phyloP scores from a whole-genome alignment of 352 stramenopile genomes.

The Blastocystis sp. region DNA sequence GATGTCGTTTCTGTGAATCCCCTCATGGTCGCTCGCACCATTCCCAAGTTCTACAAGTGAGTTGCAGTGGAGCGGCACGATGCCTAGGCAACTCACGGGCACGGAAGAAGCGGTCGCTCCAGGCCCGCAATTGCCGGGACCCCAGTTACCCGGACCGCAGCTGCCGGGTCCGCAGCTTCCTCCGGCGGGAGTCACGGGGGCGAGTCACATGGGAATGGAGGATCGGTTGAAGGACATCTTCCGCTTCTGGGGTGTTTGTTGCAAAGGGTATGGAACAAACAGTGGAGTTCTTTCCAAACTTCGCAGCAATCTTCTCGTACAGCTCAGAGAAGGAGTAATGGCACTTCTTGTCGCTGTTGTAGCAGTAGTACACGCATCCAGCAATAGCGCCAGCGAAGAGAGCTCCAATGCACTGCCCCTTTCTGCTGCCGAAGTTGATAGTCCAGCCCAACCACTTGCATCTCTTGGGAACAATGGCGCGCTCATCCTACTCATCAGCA shows the following conservation, averaged over 20 bases:
- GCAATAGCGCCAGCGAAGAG: background rate
- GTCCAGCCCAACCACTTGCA: background rate
- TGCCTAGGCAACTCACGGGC: constrained; percentile 1
- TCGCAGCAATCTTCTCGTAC: background rate
- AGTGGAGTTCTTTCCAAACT: background rate
- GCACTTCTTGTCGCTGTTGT: constrained; percentile 15
- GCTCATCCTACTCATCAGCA: background rate
- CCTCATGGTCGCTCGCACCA: background rate
- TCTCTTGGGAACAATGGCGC: background rate
- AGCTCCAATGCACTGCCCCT: background rate
- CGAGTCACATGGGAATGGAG: constrained; percentile 14
- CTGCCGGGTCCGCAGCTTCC: constrained; percentile 5
- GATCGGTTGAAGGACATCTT: constrained; percentile 33
- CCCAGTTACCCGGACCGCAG: background rate
- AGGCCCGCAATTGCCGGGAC: background rate
- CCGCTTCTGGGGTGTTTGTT: constrained; percentile 15
- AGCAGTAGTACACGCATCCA: background rate
- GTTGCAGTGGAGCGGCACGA: background rate
- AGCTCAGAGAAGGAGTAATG: constrained; percentile 11
- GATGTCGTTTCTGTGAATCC: constrained; percentile 35
- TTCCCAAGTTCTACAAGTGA: constrained; percentile 45
- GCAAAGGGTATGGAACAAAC: background rate
- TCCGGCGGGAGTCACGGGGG: background rate
- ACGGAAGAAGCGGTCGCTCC: background rate
- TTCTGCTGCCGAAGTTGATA: constrained; percentile 2